Base-by-base conservation (phyloP, 257 asterid species). In the Jacaranda copaia region DNA sequence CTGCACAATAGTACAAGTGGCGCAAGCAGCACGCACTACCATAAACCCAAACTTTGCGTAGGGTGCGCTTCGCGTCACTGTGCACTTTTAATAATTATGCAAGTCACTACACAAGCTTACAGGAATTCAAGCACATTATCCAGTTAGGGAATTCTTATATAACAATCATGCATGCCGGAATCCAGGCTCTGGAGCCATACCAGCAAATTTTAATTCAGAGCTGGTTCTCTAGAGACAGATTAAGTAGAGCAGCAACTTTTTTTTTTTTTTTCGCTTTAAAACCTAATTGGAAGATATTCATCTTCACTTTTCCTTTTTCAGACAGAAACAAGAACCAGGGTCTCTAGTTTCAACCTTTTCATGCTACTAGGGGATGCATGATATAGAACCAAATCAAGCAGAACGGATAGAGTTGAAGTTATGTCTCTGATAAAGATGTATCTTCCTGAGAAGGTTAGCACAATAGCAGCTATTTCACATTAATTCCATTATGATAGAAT, bases 341-440 rank as follows among this genome's bases (percentile, higher is more conserved):
- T 15, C 66, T 56, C 43, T 5, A 72, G 42, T 20, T 57, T 42
- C 20, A 46, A 51, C n/a, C 39, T 72, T 55, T 68, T 19, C 65
- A 46, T 65, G 70, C 13, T 46, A 46, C 40, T 62, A 78, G 42
- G 8, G 20, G 40, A 60, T 48, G 43, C 40, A 43, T 12, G 72
- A 5, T 7, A 68, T 46, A 71, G 40, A 79, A 15, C 68, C 57
- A 79, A 71, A 52, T 56, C 57, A 43, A 64, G 51, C 61, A 65
- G 72, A 56, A 19, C 42, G 45, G 32, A 52, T 73, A 11, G 8
- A 19, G 45, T n/a, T 70, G 18, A 77, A 68, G 35, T 36, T 12
- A 25, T 46, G 25, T 39, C 39, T 20, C 69, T 25, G n/a, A 42
- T 48, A 57, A 58, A 60, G 67, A 5, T 42, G 43, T 6, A 43